These are phyloP conservation scores for Diplodia seriata DNA, from an alignment of 2,329 filamentous ascomycete species.

Conservation along the genomic window DNA sequence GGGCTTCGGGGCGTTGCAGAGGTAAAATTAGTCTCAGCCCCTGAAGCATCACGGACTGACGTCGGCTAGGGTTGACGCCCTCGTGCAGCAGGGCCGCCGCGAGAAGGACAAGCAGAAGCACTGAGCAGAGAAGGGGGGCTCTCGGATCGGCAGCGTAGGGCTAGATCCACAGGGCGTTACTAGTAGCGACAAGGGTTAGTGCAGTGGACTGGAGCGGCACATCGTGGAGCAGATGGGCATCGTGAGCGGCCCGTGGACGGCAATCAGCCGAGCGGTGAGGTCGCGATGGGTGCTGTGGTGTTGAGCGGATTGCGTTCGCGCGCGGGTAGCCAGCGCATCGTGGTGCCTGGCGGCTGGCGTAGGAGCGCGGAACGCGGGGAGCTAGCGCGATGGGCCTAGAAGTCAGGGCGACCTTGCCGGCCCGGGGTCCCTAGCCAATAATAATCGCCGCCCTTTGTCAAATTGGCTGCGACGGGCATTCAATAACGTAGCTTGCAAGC, in stretches of 20 bases:
- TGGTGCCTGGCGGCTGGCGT: conserved; percentile 8
- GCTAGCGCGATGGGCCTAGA: too few species aligned
- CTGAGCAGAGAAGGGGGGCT: conserved; percentile 36
- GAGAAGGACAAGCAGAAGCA: conserved; percentile 51
- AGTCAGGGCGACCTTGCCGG: too few species aligned
- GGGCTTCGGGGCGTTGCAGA: conserved; percentile 57
- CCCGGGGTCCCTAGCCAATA: conserved; percentile 3
- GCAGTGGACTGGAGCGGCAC: conserved; percentile 28
- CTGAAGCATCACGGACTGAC: conserved; percentile 21
- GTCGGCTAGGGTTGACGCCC: conserved; percentile 28
- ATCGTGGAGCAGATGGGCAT: conserved; percentile 31
- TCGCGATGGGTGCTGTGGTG: conserved; percentile 11
- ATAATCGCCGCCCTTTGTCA: neutral
- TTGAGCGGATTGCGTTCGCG: neutral
- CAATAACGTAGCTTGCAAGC: conserved; percentile 9
- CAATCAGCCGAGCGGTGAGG: conserved; percentile 29
- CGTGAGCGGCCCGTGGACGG: conserved; percentile 20
- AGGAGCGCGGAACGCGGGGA: conserved; percentile 5
- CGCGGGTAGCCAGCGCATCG: conserved; percentile 5
- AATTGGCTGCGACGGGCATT: conserved; percentile 10
- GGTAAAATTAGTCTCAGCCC: conserved; percentile 39
- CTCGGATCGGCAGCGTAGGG: conserved; percentile 26
- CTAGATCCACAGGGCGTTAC: conserved; percentile 30
- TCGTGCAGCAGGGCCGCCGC: conserved; percentile 35
- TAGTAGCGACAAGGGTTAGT: conserved; percentile 25